Evolutionary conservation across 73 alveolate genomes (phyloP).

Genomic region (Paramecium octaurelia): DNA sequence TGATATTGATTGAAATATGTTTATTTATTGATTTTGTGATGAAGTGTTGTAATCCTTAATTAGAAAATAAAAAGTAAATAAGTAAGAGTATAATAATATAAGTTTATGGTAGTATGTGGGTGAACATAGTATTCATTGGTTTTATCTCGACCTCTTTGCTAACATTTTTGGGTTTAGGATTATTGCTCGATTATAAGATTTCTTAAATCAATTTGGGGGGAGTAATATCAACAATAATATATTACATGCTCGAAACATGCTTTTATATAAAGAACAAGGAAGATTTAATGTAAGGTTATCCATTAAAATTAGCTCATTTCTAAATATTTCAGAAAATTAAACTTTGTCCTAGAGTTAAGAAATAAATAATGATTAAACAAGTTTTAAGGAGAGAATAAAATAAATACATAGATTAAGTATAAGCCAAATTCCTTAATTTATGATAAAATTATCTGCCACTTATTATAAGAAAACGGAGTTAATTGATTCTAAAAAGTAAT

Average conservation of each 20-base stretch:
- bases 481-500: neutral
- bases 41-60: neutral
- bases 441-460: neutral
- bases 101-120: conserved; percentile 32
- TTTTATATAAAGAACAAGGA: neutral
- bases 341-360: neutral
- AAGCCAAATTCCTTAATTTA: neutral
- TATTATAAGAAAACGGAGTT: neutral
- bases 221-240: neutral
- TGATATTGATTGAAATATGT: conserved; percentile 19
- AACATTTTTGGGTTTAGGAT: neutral
- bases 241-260: neutral
- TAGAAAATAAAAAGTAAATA: neutral
- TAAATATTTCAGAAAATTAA: neutral
- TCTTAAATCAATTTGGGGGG: neutral
- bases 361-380: neutral
- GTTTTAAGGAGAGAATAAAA: neutral
- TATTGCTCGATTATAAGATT: neutral
- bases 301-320: neutral
- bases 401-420: neutral
- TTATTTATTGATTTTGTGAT: neutral
- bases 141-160: neutral
- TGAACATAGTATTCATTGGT: neutral
- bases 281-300: neutral
- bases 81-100: neutral